phyloP scores from a whole-genome alignment of 208 protist species.

The Crithidia expoeki region DNA sequence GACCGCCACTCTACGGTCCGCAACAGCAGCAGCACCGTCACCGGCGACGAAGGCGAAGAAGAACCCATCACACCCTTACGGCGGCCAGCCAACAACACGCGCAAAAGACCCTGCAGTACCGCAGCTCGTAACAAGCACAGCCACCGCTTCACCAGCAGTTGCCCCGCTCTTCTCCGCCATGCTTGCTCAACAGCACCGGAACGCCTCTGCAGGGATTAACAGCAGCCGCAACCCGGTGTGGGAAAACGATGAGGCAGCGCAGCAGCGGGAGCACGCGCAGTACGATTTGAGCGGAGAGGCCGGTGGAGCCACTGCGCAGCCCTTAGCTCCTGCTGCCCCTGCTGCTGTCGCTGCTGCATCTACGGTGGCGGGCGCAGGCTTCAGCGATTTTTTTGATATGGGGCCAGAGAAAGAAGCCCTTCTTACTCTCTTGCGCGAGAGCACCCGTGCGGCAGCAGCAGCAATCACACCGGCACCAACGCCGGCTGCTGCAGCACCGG shows the following conservation, averaged over 20 bases:
- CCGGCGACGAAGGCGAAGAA: not conserved
- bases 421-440: constrained; percentile 29
- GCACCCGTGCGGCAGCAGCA: constrained; percentile 3
- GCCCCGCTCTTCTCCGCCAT: constrained; percentile 12
- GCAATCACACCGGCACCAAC: too few species aligned
- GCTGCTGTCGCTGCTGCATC: not conserved
- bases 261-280: not conserved
- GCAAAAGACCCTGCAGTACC: not conserved
- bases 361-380: too few species aligned
- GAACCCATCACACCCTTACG: constrained; percentile 13
- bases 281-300: not conserved
- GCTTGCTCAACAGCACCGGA: constrained; percentile 16
- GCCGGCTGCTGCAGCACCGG: not conserved
- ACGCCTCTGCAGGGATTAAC: constrained; percentile 6
- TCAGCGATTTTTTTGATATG: constrained; percentile 43
- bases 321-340: too few species aligned
- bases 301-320: too few species aligned
- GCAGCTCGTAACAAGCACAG: not conserved
- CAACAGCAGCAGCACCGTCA: too few species aligned
- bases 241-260: constrained; percentile 5
- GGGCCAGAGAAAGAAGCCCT: constrained; percentile 52
- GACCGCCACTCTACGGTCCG: not conserved
- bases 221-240: constrained; percentile 25
- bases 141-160: not conserved
- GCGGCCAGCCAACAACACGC: not conserved